Conservation (phyloP, 2,329 filamentous ascomycete species). For the Diaporthe sp. region DNA sequence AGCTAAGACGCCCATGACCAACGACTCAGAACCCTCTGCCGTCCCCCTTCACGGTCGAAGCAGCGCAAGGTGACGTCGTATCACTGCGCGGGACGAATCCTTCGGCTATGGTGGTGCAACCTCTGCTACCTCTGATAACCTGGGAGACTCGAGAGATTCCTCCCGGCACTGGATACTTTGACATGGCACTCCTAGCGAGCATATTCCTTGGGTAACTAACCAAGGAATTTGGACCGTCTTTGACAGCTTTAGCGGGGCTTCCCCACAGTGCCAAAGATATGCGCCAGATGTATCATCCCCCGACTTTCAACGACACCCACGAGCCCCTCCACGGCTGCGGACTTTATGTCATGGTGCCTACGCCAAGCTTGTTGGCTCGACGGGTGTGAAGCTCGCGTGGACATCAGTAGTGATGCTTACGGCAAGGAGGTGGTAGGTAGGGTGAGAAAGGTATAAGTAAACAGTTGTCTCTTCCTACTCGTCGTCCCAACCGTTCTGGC, state of each 20-base stretch:
- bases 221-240: not conserved
- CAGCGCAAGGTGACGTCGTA: slow-evolving; percentile 37
- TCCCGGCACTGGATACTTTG: not conserved
- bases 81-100: slow-evolving; percentile 10
- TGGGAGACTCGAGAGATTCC: not conserved
- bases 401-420: not conserved
- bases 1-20: slow-evolving; percentile 29
- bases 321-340: not conserved
- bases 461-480: not conserved
- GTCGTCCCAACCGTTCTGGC: not conserved
- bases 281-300: not conserved
- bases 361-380: slow-evolving; percentile 24
- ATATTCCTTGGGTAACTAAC: not conserved
- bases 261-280: slow-evolving; percentile 12
- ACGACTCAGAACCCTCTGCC: slow-evolving; percentile 31
- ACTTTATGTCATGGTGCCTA: slow-evolving; percentile 6
- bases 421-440: not conserved
- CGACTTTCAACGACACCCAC: not conserved
- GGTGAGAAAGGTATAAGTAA: slow-evolving; percentile 28
- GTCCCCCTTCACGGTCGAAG: slow-evolving; percentile 18
- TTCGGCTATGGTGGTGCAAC: not conserved
- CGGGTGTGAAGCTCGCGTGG: not conserved
- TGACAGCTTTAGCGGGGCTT: slow-evolving; percentile 25
- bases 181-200: not conserved
- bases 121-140: not conserved